These are phyloP conservation scores for Blastomyces parvus DNA, from an alignment of 2,329 filamentous ascomycete species.

Conservation along the genomic window DNA sequence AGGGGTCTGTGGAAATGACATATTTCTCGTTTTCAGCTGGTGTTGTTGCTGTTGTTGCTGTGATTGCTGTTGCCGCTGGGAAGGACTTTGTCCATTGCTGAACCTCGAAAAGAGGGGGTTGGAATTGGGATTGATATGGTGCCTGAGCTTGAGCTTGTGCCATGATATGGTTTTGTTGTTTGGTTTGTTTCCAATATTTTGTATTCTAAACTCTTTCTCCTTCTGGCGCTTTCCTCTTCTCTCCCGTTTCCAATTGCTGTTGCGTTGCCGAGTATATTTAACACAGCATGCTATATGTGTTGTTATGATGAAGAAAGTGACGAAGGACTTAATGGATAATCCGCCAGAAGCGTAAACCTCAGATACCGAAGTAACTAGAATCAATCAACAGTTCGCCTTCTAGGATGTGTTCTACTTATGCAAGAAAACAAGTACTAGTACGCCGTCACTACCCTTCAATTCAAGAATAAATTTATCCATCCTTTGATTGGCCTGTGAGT, in stretches of 20 bases:
- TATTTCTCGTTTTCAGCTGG: conserved; percentile 36
- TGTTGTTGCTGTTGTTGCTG: neutral
- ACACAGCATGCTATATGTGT: too few species aligned
- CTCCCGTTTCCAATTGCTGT: too few species aligned
- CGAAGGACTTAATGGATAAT: neutral
- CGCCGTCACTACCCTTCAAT: neutral
- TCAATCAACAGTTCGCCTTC: neutral
- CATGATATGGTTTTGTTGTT: neutral
- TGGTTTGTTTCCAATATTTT: neutral
- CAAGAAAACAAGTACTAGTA: neutral
- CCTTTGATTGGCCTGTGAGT: neutral
- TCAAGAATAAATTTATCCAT: neutral
- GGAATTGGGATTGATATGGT: neutral
- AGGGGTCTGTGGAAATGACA: conserved; percentile 52
- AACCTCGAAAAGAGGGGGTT: neutral
- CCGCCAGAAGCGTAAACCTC: neutral
- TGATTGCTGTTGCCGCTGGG: neutral
- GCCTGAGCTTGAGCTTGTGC: neutral
- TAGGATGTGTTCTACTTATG: neutral
- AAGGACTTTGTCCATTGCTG: conserved; percentile 2
- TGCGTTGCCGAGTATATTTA: too few species aligned
- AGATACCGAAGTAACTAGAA: neutral
- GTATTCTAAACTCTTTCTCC: neutral
- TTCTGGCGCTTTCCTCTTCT: neutral
- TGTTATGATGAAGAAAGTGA: neutral